Percentiles rank a stretch among this genome's conserved stretches.
Conservation (phyloP, 345 rosid genomes). For the Physaria fendleri region DNA sequence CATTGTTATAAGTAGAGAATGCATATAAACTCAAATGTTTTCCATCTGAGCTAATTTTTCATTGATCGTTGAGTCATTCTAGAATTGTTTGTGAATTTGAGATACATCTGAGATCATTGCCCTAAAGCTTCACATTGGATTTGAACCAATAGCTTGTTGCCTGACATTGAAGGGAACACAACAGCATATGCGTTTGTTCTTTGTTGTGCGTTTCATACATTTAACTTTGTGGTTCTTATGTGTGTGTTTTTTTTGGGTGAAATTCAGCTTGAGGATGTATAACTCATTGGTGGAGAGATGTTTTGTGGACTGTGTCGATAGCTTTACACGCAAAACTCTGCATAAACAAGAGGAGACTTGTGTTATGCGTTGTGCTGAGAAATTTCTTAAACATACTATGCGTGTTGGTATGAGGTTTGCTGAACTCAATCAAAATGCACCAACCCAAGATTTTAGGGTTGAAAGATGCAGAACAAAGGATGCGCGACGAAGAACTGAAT, state of each 20-base stretch:
- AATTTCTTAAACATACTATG: constrained; percentile 91
- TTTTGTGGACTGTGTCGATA: constrained; percentile 81
- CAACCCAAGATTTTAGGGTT: constrained; percentile 79
- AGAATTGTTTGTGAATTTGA: too few species aligned
- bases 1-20: too few species aligned
- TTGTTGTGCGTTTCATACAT: not conserved
- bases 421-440: constrained; percentile 70
- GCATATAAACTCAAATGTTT: too few species aligned
- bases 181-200: too few species aligned
- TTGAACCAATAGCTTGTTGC: constrained; percentile 20
- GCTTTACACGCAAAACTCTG: constrained; percentile 71
- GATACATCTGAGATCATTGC: too few species aligned
- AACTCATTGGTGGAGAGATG: constrained; percentile 88
- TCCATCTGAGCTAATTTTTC: too few species aligned
- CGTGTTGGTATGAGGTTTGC: constrained; percentile 97
- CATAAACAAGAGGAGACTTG: constrained; percentile 96
- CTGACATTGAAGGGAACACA: constrained; percentile 37
- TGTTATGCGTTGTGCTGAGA: constrained; percentile 80
- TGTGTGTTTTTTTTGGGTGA: not conserved
- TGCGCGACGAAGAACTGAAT: too few species aligned
- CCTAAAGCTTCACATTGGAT: too few species aligned
- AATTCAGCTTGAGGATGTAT: constrained; percentile 76
- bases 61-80: too few species aligned
- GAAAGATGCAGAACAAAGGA: too few species aligned
- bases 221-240: not conserved